Conservation (phyloP, 2,329 filamentous ascomycete genomes). For the Fusarium sp. region DNA sequence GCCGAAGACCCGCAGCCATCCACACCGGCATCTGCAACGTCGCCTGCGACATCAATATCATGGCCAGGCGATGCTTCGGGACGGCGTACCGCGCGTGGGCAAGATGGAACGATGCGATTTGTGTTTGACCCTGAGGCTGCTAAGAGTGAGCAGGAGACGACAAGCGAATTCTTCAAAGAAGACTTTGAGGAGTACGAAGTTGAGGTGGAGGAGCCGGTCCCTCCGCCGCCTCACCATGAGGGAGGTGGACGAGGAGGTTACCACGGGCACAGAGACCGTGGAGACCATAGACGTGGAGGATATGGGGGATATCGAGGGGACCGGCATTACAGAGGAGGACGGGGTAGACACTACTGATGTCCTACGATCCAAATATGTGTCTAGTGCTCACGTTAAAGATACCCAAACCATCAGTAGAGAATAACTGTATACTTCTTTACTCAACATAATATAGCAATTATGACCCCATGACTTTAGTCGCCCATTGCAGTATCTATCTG, state of each 20-base stretch:
- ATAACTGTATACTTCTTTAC: not conserved
- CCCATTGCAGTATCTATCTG: slow-evolving; percentile 1
- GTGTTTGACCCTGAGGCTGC: slow-evolving; percentile 87
- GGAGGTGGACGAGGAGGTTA: slow-evolving; percentile 48
- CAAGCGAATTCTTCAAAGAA: slow-evolving; percentile 76
- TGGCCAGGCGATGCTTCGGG: slow-evolving; percentile 54
- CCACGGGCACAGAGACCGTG: slow-evolving; percentile 52
- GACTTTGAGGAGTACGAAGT: slow-evolving; percentile 83
- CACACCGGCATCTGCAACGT: slow-evolving; percentile 53
- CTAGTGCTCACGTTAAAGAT: slow-evolving; percentile 21
- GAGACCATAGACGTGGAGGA: slow-evolving; percentile 52
- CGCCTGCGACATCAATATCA: slow-evolving; percentile 57
- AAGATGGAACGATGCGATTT: slow-evolving; percentile 86
- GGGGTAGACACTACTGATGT: slow-evolving; percentile 52
- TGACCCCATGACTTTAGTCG: not conserved
- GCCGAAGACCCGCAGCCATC: slow-evolving; percentile 53
- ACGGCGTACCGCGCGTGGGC: slow-evolving; percentile 56
- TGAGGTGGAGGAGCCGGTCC: slow-evolving; percentile 77
- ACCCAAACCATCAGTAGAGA: slow-evolving; percentile 13
- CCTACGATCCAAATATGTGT: not conserved
- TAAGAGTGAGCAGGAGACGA: slow-evolving; percentile 75
- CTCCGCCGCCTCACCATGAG: slow-evolving; percentile 48
- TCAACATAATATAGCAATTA: not conserved
- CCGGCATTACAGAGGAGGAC: slow-evolving; percentile 50
- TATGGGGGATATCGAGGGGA: slow-evolving; percentile 55